phyloP scores from a whole-genome alignment of 495 filamentous ascomycete species.

The Xeromyces bisporus region DNA sequence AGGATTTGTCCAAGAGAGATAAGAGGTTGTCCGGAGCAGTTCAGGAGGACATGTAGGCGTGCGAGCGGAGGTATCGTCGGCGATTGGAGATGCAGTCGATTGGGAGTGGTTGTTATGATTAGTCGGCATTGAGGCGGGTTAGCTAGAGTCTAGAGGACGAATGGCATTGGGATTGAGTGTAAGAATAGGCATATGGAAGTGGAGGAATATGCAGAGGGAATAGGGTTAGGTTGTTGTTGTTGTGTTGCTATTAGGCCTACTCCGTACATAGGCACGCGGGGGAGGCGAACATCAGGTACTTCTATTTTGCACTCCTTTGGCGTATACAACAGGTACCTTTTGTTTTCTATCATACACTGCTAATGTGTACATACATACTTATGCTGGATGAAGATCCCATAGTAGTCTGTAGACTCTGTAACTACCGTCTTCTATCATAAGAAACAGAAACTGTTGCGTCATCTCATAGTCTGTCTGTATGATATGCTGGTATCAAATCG shows the following conservation, averaged over 20 bases:
- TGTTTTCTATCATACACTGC: no score
- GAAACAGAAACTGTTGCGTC: no score
- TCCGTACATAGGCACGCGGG: slow-evolving; percentile 31
- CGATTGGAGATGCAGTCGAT: slow-evolving; percentile 28
- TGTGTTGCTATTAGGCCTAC: no score
- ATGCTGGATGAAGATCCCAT: not conserved
- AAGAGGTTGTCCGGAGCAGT: slow-evolving; percentile 21
- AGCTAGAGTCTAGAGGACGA: slow-evolving; percentile 11
- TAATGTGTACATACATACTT: no score
- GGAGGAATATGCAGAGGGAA: slow-evolving; percentile 9
- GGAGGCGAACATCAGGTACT: slow-evolving; percentile 9
- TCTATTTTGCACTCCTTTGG: slow-evolving; percentile 5
- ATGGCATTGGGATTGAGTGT: slow-evolving; percentile 4
- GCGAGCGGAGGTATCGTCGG: slow-evolving; percentile 31
- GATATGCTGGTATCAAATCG: no score
- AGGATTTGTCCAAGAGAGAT: slow-evolving; percentile 20
- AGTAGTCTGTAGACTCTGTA: no score
- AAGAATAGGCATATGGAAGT: slow-evolving; percentile 7
- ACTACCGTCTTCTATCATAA: no score
- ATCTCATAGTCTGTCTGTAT: no score
- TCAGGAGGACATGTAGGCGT: slow-evolving; percentile 45
- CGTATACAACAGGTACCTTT: not conserved
- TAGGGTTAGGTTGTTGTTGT: slow-evolving; percentile 13
- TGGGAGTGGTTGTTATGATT: slow-evolving; percentile 32
- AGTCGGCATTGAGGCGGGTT: slow-evolving; percentile 40